These are phyloP conservation scores for Penicillium antarcticum DNA, from an alignment of 495 filamentous ascomycete species.

Conservation along the genomic window DNA sequence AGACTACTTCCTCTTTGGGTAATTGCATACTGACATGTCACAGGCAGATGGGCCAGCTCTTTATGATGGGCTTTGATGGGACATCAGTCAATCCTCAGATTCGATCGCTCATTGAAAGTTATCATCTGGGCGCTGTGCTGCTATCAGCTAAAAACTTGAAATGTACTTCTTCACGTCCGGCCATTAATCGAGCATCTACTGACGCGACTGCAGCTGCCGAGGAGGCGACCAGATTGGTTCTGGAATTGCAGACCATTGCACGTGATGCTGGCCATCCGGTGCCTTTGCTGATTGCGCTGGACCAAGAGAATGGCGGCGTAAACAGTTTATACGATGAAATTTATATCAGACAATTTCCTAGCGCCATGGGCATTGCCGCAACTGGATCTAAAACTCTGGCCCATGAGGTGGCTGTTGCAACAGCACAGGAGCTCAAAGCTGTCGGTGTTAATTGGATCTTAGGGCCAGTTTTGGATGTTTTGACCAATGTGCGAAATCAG, in stretches of 20 bases:
- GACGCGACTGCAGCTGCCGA: conserved; percentile 62
- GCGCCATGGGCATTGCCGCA: conserved; percentile 85
- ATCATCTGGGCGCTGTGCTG: conserved; percentile 80
- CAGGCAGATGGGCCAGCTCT: conserved; percentile 76
- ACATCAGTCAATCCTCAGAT: conserved; percentile 84
- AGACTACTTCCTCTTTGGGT: conserved; percentile 16
- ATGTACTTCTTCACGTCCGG: conserved; percentile 50
- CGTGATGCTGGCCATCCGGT: conserved; percentile 82
- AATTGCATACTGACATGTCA: conserved; percentile 21
- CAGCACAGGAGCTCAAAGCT: conserved; percentile 78
- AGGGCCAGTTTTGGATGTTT: conserved; percentile 83
- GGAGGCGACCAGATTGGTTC: conserved; percentile 74
- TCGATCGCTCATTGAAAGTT: conserved; percentile 75
- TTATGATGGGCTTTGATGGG: conserved; percentile 96
- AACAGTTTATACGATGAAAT: conserved; percentile 91
- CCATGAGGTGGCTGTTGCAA: conserved; percentile 80
- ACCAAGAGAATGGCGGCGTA: conserved; percentile 93
- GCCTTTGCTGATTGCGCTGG: conserved; percentile 77
- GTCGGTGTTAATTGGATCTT: conserved; percentile 90
- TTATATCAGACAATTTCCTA: conserved; percentile 87
- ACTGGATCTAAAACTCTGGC: conserved; percentile 75
- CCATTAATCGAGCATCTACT: conserved; percentile 8
- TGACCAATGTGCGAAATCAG: conserved; percentile 85
- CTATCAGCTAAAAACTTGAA: conserved; percentile 89
- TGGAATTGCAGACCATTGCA: conserved; percentile 84